Evolutionary conservation across 805 yeast genomes (phyloP).

Genomic region (Metschnikowia matae): DNA sequence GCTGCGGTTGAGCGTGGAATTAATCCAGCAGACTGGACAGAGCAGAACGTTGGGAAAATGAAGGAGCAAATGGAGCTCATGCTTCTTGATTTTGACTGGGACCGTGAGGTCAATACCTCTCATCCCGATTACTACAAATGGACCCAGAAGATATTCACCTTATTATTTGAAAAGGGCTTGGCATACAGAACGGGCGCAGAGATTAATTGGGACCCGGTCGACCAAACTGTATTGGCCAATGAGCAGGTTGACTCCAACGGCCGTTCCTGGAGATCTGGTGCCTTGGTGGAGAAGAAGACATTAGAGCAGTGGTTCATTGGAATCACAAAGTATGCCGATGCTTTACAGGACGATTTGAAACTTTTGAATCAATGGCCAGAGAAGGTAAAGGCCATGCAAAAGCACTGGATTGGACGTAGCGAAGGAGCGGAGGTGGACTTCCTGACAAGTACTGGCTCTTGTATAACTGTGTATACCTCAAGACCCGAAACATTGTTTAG

Average conservation of each 20-base stretch:
- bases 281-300: slow-evolving; percentile 75
- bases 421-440: slow-evolving; percentile 71
- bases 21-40: slow-evolving; percentile 83
- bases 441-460: slow-evolving; percentile 19
- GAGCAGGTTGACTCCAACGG: slow-evolving; percentile 95
- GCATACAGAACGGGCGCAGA: slow-evolving; percentile 86
- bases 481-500: slow-evolving; percentile 84
- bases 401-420: slow-evolving; percentile 90
- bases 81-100: slow-evolving; percentile 93
- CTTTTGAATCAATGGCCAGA: slow-evolving; percentile 75
- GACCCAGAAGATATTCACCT: slow-evolving; percentile 82
- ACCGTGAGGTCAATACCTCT: slow-evolving; percentile 81
- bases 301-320: slow-evolving; percentile 93
- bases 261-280: slow-evolving; percentile 95
- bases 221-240: slow-evolving; percentile 87
- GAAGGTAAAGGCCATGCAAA: slow-evolving; percentile 86
- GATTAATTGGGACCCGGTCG: slow-evolving; percentile 98
- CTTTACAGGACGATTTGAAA: slow-evolving; percentile 60
- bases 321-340: slow-evolving; percentile 76
- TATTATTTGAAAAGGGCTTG: slow-evolving; percentile 67
- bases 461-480: slow-evolving; percentile 69
- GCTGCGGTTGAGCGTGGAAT: slow-evolving; percentile 88
- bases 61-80: slow-evolving; percentile 72
- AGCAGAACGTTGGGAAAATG: slow-evolving; percentile 76
- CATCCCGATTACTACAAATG: slow-evolving; percentile 84